A percentile compares a stretch with the other conserved stretches of the same genome.
Conservation (phyloP, 768 basidiomycete species). For the Termitomyces sp. region DNA sequence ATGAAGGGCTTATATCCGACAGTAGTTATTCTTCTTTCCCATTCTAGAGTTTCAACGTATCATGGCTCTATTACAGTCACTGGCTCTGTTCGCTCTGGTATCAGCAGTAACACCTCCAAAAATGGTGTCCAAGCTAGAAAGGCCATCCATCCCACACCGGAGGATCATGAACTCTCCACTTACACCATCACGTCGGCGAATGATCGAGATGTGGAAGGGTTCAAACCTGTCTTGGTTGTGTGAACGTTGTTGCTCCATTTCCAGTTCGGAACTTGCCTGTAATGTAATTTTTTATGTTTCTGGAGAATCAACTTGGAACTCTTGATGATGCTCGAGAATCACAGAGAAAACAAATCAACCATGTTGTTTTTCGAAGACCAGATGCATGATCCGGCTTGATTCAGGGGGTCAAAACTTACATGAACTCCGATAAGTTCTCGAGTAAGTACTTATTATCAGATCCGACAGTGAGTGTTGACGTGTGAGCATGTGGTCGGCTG, state of each 20-base stretch:
- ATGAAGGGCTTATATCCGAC: conserved; percentile 12
- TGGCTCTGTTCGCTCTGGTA: background rate
- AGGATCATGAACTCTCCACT: background rate
- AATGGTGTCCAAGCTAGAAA: background rate
- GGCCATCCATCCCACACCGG: background rate
- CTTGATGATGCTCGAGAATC: no score
- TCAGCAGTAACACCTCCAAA: background rate
- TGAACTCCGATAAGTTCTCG: no score
- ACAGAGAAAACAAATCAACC: no score
- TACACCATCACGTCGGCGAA: background rate
- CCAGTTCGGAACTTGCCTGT: background rate
- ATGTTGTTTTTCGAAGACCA: no score
- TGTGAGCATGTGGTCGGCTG: no score
- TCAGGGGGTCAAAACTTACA: no score
- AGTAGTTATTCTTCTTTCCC: conserved; percentile 1
- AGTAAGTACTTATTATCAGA: no score
- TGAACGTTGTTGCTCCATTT: background rate
- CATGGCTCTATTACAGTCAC: background rate
- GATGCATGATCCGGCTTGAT: no score
- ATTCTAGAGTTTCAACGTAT: background rate
- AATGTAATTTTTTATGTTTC: background rate
- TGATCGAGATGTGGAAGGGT: background rate
- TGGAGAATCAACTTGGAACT: no score
- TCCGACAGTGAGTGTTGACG: no score
- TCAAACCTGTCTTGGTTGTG: background rate